Percentiles rank a stretch among this genome's conserved stretches.
Evolutionary conservation across 805 yeast genomes (phyloP).

Genomic region (Ogataea salicorniae): DNA sequence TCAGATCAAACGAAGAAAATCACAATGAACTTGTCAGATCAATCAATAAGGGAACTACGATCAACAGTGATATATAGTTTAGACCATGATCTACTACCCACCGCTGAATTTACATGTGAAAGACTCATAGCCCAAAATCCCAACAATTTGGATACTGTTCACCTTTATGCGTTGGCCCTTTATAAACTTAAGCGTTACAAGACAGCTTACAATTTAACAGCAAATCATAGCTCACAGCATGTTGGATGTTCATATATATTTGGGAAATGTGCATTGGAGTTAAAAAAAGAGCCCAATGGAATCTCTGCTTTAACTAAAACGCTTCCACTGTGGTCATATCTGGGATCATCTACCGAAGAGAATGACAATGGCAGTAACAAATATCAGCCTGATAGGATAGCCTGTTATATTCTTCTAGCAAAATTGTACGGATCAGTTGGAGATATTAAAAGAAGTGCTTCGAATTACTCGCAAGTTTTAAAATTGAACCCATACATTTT

Average conservation of each 20-base stretch:
- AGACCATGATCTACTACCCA: conserved; percentile 60
- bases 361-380: conserved; percentile 5
- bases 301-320: conserved; percentile 42
- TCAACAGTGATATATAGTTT: conserved; percentile 62
- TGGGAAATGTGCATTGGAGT: conserved; percentile 58
- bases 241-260: conserved; percentile 73
- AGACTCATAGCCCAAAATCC: conserved; percentile 61
- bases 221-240: conserved; percentile 40
- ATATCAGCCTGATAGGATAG: conserved; percentile 61
- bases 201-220: conserved; percentile 51
- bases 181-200: conserved; percentile 54
- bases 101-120: conserved; percentile 87
- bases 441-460: conserved; percentile 58
- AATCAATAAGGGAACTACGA: conserved; percentile 37
- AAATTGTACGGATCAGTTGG: conserved; percentile 55
- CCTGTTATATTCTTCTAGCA: conserved; percentile 64
- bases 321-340: conserved; percentile 32
- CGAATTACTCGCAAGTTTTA: conserved; percentile 64
- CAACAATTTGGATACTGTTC: conserved; percentile 54
- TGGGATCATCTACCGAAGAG: background rate
- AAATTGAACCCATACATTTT: conserved; percentile 75
- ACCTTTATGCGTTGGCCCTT: conserved; percentile 65
- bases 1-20: background rate
- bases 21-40: conserved; percentile 18
- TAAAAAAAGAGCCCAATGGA: conserved; percentile 58